Evolutionary conservation across 1,139 yeast genomes (phyloP).

Genomic region (Zygoascus hellenicus): DNA sequence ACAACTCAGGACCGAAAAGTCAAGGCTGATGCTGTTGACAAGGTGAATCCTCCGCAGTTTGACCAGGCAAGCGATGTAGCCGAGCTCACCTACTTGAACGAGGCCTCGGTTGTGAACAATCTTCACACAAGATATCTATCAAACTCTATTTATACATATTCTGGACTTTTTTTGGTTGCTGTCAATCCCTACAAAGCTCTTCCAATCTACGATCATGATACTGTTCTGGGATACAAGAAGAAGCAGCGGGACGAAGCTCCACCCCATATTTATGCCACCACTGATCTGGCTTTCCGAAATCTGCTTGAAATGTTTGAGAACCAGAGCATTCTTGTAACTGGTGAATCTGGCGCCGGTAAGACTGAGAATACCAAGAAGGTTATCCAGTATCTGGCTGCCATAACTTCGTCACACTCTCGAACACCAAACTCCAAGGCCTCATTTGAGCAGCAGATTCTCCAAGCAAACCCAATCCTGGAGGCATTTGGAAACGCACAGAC

Average conservation of each 20-base stretch:
- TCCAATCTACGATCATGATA: constrained; percentile 63
- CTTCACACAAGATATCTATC: constrained; percentile 68
- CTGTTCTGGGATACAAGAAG: constrained; percentile 49
- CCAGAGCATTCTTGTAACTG: constrained; percentile 91
- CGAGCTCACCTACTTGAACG: constrained; percentile 86
- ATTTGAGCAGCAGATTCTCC: constrained; percentile 80
- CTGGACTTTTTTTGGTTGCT: constrained; percentile 91
- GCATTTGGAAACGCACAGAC: constrained; percentile 98
- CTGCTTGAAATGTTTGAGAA: constrained; percentile 64
- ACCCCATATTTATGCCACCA: constrained; percentile 90
- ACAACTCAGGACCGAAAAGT: constrained; percentile 38
- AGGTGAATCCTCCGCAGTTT: constrained; percentile 81
- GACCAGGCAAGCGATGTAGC: constrained; percentile 95
- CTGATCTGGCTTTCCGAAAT: constrained; percentile 81
- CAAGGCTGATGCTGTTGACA: constrained; percentile 47
- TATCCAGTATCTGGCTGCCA: constrained; percentile 83
- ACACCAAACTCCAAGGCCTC: constrained; percentile 25
- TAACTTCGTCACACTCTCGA: constrained; percentile 38
- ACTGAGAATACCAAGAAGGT: constrained; percentile 97
- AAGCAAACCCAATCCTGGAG: constrained; percentile 93
- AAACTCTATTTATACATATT: constrained; percentile 71
- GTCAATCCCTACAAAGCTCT: constrained; percentile 82
- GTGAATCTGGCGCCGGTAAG: constrained; percentile 98
- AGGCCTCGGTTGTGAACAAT: constrained; percentile 87
- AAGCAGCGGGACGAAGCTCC: constrained; percentile 38